Base-by-base conservation (phyloP, 192 early-diverging fungal species). In the Coemansia sp. region DNA sequence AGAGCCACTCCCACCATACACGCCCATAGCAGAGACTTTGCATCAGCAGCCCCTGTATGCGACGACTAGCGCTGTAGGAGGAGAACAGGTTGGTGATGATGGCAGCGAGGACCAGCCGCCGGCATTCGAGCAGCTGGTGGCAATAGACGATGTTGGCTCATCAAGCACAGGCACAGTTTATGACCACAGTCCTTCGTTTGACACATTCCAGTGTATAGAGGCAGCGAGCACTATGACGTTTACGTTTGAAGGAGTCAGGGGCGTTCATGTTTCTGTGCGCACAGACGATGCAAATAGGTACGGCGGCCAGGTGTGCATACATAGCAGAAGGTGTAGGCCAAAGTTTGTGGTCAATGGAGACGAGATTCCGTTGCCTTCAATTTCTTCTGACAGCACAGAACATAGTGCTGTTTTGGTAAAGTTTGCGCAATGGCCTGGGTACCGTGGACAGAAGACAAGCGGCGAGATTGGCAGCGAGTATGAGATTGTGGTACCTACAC, bases 1-100 rank as follows among this genome's bases (percentile, higher is more conserved):
- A 21, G 51, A 68, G 36, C 61, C 41, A 37, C 75, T 62, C 26
- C 75, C 75, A 18, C 70, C 70, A 0, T 77, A 77, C 41, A 43
- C 66, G 47, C 62, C 19, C n/a, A 52, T 77, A 45, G 70, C 9
- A 7, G 57, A 59, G 16, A 6, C 16, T 16, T n/a, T 15, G 3
- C 12, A 11, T 47, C 46, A 11, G 46, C 57, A 72, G 26, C 54
- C 22, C 11, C 5, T n/a, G 19, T 26, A 18, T 8, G 12, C 51
- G 26, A 21, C 19, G 12, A 12, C 51, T 6, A 26, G 3, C 21
- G 21, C 22, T 11, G 22, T 26, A 26, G 26, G 3, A 26, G 26
- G 26, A 26, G 26, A 26, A 26, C 26, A 26, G 26, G 26, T 26
- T 26, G 26, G 26, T 26, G 26, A 26, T 26, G 46, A 47, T 47